A percentile compares a stretch with the other conserved stretches of the same genome.
These are phyloP conservation scores for Trichoderma arundinaceum DNA, from an alignment of 2,329 filamentous ascomycete species.

Conservation along the genomic window DNA sequence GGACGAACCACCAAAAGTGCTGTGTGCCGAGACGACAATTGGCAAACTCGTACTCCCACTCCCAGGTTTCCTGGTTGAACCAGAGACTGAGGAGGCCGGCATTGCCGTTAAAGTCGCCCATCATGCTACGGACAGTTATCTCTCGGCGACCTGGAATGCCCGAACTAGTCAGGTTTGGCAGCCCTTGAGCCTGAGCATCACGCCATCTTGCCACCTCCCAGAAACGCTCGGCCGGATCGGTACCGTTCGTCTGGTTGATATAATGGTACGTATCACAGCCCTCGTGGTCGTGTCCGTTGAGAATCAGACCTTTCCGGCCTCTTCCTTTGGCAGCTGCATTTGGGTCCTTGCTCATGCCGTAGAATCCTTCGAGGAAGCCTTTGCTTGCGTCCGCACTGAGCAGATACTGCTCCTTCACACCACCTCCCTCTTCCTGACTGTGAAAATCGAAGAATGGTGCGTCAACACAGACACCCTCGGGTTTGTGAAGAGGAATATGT, in stretches of 20 bases:
- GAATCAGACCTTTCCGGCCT: slow-evolving; percentile 76
- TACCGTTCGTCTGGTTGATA: slow-evolving; percentile 65
- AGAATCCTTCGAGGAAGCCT: slow-evolving; percentile 82
- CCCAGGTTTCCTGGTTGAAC: slow-evolving; percentile 75
- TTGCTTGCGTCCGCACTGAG: slow-evolving; percentile 74
- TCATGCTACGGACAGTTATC: slow-evolving; percentile 96
- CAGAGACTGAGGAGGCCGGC: slow-evolving; percentile 86
- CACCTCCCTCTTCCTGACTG: slow-evolving; percentile 65
- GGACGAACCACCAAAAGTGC: slow-evolving; percentile 92
- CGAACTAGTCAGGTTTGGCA: slow-evolving; percentile 44
- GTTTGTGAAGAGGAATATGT: slow-evolving; percentile 89
- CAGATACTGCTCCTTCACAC: slow-evolving; percentile 90
- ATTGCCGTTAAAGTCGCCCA: slow-evolving; percentile 94
- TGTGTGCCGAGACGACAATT: slow-evolving; percentile 82
- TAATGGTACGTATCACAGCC: slow-evolving; percentile 91
- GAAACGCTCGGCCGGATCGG: slow-evolving; percentile 46
- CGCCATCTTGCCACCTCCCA: slow-evolving; percentile 60
- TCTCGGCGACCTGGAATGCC: slow-evolving; percentile 74
- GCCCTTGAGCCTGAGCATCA: slow-evolving; percentile 48
- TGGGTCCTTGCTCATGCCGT: slow-evolving; percentile 72
- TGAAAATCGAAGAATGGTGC: slow-evolving; percentile 83
- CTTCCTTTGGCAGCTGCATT: slow-evolving; percentile 64
- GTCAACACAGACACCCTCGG: slow-evolving; percentile 81
- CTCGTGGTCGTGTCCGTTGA: slow-evolving; percentile 95
- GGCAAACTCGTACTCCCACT: slow-evolving; percentile 83